These are phyloP conservation scores for Cochlearia excelsa DNA, from an alignment of 345 rosid genomes.

Conservation along the genomic window DNA sequence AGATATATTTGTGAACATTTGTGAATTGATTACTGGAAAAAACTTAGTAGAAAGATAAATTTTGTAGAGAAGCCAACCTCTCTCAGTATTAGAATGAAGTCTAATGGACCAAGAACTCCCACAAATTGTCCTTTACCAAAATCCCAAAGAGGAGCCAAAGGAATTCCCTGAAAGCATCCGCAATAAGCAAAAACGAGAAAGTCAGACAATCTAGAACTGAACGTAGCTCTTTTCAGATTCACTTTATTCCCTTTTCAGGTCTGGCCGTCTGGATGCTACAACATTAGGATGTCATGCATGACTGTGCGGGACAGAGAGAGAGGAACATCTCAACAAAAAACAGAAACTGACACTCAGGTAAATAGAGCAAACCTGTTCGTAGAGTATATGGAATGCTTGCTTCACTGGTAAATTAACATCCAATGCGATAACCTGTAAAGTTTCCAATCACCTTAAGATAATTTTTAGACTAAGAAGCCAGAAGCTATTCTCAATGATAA, in stretches of 20 bases:
- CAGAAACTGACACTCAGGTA: constrained; percentile 19
- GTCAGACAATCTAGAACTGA: constrained; percentile 20
- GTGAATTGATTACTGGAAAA: too few species aligned
- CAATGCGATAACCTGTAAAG: constrained; percentile 75
- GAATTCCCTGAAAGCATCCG: constrained; percentile 57
- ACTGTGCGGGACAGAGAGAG: constrained; percentile 11
- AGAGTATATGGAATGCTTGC: constrained; percentile 94
- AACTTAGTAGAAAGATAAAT: constrained; percentile 2
- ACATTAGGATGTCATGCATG: constrained; percentile 21
- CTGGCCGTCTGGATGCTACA: constrained; percentile 19
- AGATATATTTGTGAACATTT: not conserved
- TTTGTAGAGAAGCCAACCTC: constrained; percentile 48
- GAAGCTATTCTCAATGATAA: constrained; percentile 13
- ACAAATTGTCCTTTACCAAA: constrained; percentile 61
- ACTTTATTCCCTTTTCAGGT: constrained; percentile 15
- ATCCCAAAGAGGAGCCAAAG: constrained; percentile 89
- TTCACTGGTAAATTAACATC: constrained; percentile 93
- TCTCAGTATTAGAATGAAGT: constrained; percentile 73
- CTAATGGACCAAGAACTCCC: constrained; percentile 76
- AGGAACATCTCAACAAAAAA: constrained; percentile 21
- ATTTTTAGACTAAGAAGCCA: constrained; percentile 12
- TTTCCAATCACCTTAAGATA: constrained; percentile 8
- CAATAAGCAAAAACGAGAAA: constrained; percentile 32
- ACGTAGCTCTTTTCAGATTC: constrained; percentile 12
- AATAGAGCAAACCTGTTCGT: constrained; percentile 73